A percentile compares a stretch with the other conserved stretches of the same genome.
Conservation (phyloP, 179 eudicot species). For the Spergularia azorica region DNA sequence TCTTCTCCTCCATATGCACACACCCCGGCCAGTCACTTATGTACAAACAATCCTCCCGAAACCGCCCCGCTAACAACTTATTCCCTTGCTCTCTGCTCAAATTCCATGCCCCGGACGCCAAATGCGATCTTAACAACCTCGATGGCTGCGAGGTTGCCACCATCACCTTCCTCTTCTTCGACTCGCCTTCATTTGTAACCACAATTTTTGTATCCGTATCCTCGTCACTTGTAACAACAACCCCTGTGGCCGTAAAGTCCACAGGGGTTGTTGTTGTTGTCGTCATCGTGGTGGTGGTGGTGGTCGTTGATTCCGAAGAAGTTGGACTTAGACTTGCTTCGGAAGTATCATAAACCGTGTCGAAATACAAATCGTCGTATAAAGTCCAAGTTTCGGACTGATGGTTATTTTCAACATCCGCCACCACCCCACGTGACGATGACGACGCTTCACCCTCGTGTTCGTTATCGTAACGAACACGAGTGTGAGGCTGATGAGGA, state of each 20-base stretch:
- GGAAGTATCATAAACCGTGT: conserved; percentile 63
- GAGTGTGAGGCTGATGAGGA: background rate
- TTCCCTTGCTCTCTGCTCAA: conserved; percentile 85
- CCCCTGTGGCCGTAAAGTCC: background rate
- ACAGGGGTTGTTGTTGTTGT: conserved; percentile 8
- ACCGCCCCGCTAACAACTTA: conserved; percentile 76
- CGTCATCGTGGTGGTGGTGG: no score
- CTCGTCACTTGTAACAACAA: background rate
- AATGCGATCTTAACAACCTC: conserved; percentile 50
- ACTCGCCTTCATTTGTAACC: background rate
- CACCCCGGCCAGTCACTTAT: conserved; percentile 99
- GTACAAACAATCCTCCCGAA: conserved; percentile 75
- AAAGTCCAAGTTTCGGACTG: conserved; percentile 49
- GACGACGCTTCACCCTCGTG: conserved; percentile 33
- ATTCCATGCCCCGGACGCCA: conserved; percentile 73
- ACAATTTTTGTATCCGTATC: background rate
- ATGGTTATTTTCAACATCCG: background rate
- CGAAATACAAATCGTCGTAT: conserved; percentile 71
- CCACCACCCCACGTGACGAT: no score
- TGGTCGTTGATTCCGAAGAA: background rate
- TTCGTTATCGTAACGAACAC: background rate
- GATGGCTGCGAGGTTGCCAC: background rate
- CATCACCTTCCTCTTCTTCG: conserved; percentile 47
- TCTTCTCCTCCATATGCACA: conserved; percentile 70
- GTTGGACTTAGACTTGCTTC: conserved; percentile 24